Base-by-base conservation (phyloP, 331 rosid species). In the Cydonia oblonga region DNA sequence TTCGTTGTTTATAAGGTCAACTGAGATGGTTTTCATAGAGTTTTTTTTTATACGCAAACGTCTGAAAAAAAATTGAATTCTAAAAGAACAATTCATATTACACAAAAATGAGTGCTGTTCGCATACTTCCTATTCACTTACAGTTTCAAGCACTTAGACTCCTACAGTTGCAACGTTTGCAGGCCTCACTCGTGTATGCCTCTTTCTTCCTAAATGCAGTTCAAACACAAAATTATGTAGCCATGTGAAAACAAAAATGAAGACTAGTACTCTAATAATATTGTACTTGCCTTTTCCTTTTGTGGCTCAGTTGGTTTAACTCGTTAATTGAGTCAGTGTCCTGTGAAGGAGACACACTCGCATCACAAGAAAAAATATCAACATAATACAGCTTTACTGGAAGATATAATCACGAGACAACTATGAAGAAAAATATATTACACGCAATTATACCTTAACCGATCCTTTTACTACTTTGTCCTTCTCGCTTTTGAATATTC, bases 141-240 rank as follows among this genome's bases (percentile, higher is more conserved):
- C 84, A 73, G 80, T 78, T 78, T 65, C 77, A 81, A 35, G 66
- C 88, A 84, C 40, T 62, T 22, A 51, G 78, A 72, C 60, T 84
- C 66, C 32, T 72, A 57, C 88, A 81, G 53, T 69, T 64, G 74
- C 88, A 84, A 29, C 26, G 28, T 68, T 28, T 61, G 75, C 73
- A 64, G 44, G n/a, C 30, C 5, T 68, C 77, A 14, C 40, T 30
- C 22, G 20, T 75, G 11, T 30, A 40, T 67, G 60, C 38, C 59
- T 61, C 28, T 40, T 20, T 71, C 53, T 53, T 68, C 80, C 84
- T 82, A 66, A 42, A 76, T 23, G 59, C 26, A 73, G 24, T 20
- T 29, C 70, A 44, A 59, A 64, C 64, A 25, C 24, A 10, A 35
- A 62, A 23, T 24, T 69, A 18, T 5, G 28, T 56, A 69, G 73